Percentiles rank a stretch among this genome's conserved stretches.
phyloP scores from a whole-genome alignment of 495 filamentous ascomycete genomes.

The Tirmania nivea region DNA sequence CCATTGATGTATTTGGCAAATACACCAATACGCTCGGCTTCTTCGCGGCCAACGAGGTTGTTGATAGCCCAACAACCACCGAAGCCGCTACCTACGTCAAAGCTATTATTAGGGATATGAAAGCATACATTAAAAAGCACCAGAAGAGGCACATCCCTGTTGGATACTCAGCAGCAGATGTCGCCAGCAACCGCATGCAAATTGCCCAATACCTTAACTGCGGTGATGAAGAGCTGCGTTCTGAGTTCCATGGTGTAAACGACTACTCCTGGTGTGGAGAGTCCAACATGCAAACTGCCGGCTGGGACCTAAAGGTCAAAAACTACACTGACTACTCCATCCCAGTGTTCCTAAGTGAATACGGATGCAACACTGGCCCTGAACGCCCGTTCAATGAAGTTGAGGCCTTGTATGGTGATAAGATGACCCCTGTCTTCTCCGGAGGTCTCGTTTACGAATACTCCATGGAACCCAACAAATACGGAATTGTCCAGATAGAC shows the following conservation, averaged over 20 bases:
- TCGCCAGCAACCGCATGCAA: conserved; percentile 66
- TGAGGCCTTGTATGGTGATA: conserved; percentile 47
- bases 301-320: conserved; percentile 80
- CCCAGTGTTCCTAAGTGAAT: conserved; percentile 89
- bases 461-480: conserved; percentile 51
- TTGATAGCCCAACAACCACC: conserved; percentile 63
- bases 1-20: conserved; percentile 66
- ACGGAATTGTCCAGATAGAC: conserved; percentile 48
- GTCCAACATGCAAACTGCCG: conserved; percentile 48
- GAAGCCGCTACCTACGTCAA: conserved; percentile 69
- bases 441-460: conserved; percentile 95
- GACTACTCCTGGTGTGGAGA: conserved; percentile 95
- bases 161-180: conserved; percentile 80
- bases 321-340: conserved; percentile 77
- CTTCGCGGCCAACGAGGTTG: conserved; percentile 94
- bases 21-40: conserved; percentile 84
- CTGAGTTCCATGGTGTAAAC: conserved; percentile 94
- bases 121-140: conserved; percentile 56
- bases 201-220: conserved; percentile 92
- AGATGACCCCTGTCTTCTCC: conserved; percentile 88
- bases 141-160: conserved; percentile 65
- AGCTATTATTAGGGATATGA: conserved; percentile 79
- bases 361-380: conserved; percentile 41
- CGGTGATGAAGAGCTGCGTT: conserved; percentile 50
- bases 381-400: conserved; percentile 69